These are phyloP conservation scores for Ascodesmis nigricans DNA, from an alignment of 495 filamentous ascomycete species.

Conservation along the genomic window DNA sequence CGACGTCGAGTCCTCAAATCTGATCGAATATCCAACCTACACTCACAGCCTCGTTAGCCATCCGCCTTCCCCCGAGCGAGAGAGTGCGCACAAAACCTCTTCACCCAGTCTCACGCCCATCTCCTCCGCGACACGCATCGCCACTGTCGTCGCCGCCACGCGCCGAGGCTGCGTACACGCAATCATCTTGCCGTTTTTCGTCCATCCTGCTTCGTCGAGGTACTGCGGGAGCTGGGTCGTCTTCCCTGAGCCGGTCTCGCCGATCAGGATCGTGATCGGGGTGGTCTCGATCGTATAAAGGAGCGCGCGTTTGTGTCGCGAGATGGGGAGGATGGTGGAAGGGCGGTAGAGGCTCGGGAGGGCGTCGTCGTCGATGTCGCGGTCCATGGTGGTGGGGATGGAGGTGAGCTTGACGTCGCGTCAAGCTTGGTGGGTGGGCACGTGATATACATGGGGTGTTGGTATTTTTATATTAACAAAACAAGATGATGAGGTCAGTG, in stretches of 20 bases:
- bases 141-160: slow-evolving; percentile 83
- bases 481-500: no score
- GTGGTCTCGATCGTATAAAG: slow-evolving; percentile 55
- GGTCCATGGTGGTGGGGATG: slow-evolving; percentile 17
- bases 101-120: slow-evolving; percentile 77
- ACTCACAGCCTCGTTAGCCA: slow-evolving; percentile 1
- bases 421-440: neutral
- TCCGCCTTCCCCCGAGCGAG: neutral
- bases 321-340: slow-evolving; percentile 51
- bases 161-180: slow-evolving; percentile 84
- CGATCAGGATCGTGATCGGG: slow-evolving; percentile 65
- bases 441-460: no score
- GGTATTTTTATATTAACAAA: no score
- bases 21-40: slow-evolving; percentile 75
- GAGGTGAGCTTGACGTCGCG: neutral
- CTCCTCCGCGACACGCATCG: slow-evolving; percentile 77
- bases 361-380: slow-evolving; percentile 13
- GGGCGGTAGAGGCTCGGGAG: slow-evolving; percentile 41
- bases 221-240: slow-evolving; percentile 80
- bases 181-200: slow-evolving; percentile 53
- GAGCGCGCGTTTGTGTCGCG: slow-evolving; percentile 48
- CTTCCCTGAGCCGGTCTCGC: slow-evolving; percentile 80
- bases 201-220: slow-evolving; percentile 76
- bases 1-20: slow-evolving; percentile 92
- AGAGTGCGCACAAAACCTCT: slow-evolving; percentile 26